Conservation (phyloP, 768 basidiomycete genomes). For the Lactarius sanguifluus region DNA sequence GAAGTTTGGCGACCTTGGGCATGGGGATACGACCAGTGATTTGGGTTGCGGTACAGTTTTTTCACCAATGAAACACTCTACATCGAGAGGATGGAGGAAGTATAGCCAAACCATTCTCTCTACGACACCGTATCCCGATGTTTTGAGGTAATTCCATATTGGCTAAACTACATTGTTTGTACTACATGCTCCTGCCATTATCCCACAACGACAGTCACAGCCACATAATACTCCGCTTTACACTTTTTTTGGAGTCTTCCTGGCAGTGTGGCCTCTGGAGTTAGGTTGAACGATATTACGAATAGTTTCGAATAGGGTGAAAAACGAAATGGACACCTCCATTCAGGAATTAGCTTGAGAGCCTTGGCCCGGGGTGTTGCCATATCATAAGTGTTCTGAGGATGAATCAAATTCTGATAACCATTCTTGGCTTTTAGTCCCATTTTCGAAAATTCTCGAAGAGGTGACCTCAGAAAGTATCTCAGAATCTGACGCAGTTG, state of each 20-base stretch:
- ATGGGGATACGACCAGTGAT: neutral
- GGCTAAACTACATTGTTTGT: neutral
- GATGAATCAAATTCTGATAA: neutral
- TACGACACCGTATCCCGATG: neutral
- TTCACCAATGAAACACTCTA: neutral
- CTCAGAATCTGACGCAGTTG: no score
- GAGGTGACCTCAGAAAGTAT: neutral
- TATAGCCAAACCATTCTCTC: neutral
- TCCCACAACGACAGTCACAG: neutral
- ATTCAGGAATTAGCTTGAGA: neutral
- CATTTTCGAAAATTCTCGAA: neutral
- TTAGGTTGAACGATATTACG: no score
- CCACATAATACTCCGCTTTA: slow-evolving; percentile 4
- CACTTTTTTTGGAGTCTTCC: slow-evolving; percentile 5
- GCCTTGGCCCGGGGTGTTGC: neutral
- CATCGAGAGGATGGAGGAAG: neutral
- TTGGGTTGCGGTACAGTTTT: neutral
- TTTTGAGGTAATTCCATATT: neutral
- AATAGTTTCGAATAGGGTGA: neutral
- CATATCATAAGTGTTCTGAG: neutral
- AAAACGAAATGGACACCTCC: neutral
- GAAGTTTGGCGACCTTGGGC: neutral
- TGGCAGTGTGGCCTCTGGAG: neutral
- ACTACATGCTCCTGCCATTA: neutral
- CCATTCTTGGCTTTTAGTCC: slow-evolving; percentile 7